Evolutionary conservation across 345 rosid genomes (phyloP).

Genomic region (Raphanus sativus): DNA sequence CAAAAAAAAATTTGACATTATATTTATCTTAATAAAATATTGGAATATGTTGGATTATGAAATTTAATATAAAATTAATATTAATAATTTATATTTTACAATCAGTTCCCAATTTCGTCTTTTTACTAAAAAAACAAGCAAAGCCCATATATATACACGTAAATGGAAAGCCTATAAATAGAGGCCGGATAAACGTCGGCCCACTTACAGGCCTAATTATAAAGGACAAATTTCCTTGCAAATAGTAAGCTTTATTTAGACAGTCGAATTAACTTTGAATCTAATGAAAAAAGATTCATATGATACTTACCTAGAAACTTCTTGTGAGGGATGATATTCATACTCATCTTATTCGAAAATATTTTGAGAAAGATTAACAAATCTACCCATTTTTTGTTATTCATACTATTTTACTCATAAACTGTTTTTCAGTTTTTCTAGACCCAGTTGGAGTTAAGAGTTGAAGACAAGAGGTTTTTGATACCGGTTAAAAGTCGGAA

Average conservation of each 20-base stretch:
- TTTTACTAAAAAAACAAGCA: neutral
- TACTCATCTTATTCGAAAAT: neutral
- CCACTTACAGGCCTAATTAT: neutral
- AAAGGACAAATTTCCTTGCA: no score
- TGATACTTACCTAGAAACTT: neutral
- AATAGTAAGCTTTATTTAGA: neutral
- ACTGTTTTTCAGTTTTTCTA: neutral
- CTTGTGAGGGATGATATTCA: neutral
- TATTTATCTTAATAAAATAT: no score
- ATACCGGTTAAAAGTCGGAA: neutral
- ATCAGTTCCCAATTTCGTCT: neutral
- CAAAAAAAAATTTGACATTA: no score
- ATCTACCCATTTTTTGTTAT: neutral
- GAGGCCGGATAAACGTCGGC: neutral
- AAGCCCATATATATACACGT: neutral
- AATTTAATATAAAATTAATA: no score
- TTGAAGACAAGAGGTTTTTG: neutral
- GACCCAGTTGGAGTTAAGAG: neutral
- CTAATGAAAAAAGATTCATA: neutral
- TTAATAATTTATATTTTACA: neutral
- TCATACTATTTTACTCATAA: neutral
- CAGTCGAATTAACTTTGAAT: neutral
- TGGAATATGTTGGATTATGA: no score
- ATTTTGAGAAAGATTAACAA: neutral
- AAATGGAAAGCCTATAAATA: neutral